phyloP scores from a whole-genome alignment of 2,329 filamentous ascomycete genomes.

The Pseudocercospora ulei region DNA sequence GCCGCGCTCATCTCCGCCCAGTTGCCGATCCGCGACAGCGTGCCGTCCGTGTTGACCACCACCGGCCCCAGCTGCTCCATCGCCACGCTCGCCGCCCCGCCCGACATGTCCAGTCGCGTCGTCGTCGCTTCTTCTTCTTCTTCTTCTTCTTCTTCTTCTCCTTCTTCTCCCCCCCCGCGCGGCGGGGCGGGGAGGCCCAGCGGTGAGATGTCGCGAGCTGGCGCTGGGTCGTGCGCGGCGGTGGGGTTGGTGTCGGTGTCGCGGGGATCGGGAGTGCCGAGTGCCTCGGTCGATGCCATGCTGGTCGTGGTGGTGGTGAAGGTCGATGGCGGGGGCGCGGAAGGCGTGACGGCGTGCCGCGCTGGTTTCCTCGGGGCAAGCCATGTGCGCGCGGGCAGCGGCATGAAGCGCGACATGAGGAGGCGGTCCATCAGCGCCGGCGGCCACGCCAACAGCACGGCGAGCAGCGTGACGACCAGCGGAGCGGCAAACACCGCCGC shows the following conservation, averaged over 20 bases:
- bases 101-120: slow-evolving; percentile 34
- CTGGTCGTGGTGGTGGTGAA: slow-evolving; percentile 3
- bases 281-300: not conserved
- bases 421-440: slow-evolving; percentile 9
- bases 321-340: slow-evolving; percentile 3
- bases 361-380: not conserved
- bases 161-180: no score
- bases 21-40: slow-evolving; percentile 60
- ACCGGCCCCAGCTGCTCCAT: slow-evolving; percentile 63
- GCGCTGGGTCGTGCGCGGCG: not conserved
- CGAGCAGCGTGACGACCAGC: slow-evolving; percentile 1
- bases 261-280: not conserved
- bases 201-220: slow-evolving; percentile 10
- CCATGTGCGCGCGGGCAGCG: not conserved
- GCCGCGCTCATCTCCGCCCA: slow-evolving; percentile 62
- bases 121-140: slow-evolving; percentile 29
- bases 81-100: slow-evolving; percentile 40
- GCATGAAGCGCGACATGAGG: slow-evolving; percentile 12
- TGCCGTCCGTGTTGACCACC: slow-evolving; percentile 64
- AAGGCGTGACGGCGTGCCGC: slow-evolving; percentile 9
- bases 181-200: slow-evolving; percentile 24
- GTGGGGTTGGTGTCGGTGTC: slow-evolving; percentile 1
- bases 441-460: slow-evolving; percentile 9
- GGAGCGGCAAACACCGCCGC: slow-evolving; percentile 4
- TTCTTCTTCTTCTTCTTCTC: no score